Conservation (phyloP, 202 grass and related monocot species). For the Schoenoplectus triqueter region DNA sequence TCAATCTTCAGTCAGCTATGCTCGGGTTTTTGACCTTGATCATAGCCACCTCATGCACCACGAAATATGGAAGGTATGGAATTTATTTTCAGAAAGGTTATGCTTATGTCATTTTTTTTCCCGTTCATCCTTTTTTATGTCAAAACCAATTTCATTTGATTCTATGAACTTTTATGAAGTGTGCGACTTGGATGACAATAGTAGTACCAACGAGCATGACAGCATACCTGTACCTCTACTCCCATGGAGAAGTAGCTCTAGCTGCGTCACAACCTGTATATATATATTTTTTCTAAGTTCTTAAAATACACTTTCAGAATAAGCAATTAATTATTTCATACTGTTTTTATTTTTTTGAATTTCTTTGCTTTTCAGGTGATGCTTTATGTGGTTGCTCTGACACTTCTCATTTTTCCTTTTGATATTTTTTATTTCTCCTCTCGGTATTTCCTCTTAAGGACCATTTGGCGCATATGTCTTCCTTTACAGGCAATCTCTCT, state of each 20-base stretch:
- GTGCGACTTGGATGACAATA: constrained; percentile 92
- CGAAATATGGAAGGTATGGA: constrained; percentile 95
- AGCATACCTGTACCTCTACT: constrained; percentile 93
- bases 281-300: constrained; percentile 47
- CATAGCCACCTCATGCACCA: constrained; percentile 79
- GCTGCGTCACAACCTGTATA: constrained; percentile 96
- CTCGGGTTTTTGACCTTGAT: constrained; percentile 92
- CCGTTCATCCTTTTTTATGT: constrained; percentile 16
- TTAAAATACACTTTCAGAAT: not conserved
- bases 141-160: constrained; percentile 11
- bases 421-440: constrained; percentile 96
- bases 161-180: constrained; percentile 47
- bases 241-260: constrained; percentile 90
- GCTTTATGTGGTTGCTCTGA: constrained; percentile 71
- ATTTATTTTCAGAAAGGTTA: constrained; percentile 27
- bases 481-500: constrained; percentile 72
- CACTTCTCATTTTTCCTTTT: constrained; percentile 90
- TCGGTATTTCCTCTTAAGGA: constrained; percentile 90
- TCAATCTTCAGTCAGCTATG: constrained; percentile 81
- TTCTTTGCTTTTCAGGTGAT: constrained; percentile 62
- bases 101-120: not conserved
- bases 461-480: constrained; percentile 78
- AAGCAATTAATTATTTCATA: constrained; percentile 4
- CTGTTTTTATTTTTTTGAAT: not conserved
- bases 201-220: constrained; percentile 97